Conservation (phyloP, 2,329 filamentous ascomycete genomes). For the Ceratocystis cubensis region DNA sequence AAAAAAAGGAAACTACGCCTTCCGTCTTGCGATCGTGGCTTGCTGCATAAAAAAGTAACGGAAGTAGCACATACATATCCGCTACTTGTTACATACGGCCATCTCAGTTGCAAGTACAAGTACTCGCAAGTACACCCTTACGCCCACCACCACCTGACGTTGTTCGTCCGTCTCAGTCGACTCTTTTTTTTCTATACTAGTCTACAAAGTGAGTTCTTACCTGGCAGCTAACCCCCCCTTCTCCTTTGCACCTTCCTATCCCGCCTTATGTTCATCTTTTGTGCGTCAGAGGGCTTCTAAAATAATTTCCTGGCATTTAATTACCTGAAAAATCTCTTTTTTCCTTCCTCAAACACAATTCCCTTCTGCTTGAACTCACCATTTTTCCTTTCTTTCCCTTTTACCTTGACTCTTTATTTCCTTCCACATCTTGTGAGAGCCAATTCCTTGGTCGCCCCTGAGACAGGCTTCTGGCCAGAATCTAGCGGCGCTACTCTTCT, state of each 20-base stretch:
- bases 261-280: background rate
- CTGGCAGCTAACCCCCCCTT: background rate
- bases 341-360: background rate
- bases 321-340: background rate
- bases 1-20: slow-evolving; percentile 6
- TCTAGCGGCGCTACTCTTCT: background rate
- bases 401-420: background rate
- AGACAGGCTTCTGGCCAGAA: slow-evolving; percentile 5
- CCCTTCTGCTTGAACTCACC: background rate
- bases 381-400: slow-evolving; percentile 12
- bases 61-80: background rate
- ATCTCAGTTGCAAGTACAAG: background rate
- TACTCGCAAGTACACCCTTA: background rate
- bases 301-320: background rate
- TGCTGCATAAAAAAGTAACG: background rate
- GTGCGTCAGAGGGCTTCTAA: background rate
- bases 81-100: background rate
- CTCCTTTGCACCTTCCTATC: slow-evolving; percentile 5
- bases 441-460: slow-evolving; percentile 11
- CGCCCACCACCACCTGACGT: background rate
- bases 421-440: background rate
- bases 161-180: background rate
- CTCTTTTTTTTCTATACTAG: background rate
- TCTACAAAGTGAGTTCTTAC: background rate
- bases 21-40: background rate